Evolutionary conservation across 192 early-diverging fungal species (phyloP), one percentile per base, ranked within the genome.

Genomic region (Phlyctochytrium bullatum): DNA sequence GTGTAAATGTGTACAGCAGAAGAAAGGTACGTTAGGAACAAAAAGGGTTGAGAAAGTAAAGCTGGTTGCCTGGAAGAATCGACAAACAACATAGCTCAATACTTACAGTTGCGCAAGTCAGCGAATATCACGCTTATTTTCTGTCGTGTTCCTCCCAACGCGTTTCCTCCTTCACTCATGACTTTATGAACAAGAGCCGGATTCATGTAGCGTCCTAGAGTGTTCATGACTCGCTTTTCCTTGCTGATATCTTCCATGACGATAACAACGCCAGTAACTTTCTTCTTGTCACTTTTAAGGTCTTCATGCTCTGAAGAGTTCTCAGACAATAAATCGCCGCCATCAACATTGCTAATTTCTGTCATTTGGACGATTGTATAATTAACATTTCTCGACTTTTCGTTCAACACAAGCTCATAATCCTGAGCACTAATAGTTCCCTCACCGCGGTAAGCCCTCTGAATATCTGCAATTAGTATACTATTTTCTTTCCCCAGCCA

Each of bases 71-170:
- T 52, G 16, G 1, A 62, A 62, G 52, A 33, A 69, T 51, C 0
- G 57, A 2, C 17, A 57, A 59, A 3, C 52, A n/a, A n/a, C n/a
- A n/a, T n/a, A n/a, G n/a, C n/a, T n/a, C n/a, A 59, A 28, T 4
- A 47, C 72, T 73, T 50, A 79, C 77, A 73, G 57, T 79, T 64
- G 33, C 71, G 29, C 28, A 79, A 28, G 30, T 79, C 66, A n/a
- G 67, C 67, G 0, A 63, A 65, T 20, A 79, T 17, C 24, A 65
- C 47, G 30, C 31, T 69, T 6, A 57, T 60, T 51, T 69, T 68
- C 23, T 51, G 56, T 23, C 53, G 34, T 23, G 47, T 69, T 0
- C 77, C 77, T 2, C 56, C 56, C 12, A 76, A 34, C 23, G 36
- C 29, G 20, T 6, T 27, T 24, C 27, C 59, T 0, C 36, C 72